Percentiles rank a stretch among this genome's conserved stretches.
Conservation (phyloP, 2,329 filamentous ascomycete species). For the Pseudocercospora musae region DNA sequence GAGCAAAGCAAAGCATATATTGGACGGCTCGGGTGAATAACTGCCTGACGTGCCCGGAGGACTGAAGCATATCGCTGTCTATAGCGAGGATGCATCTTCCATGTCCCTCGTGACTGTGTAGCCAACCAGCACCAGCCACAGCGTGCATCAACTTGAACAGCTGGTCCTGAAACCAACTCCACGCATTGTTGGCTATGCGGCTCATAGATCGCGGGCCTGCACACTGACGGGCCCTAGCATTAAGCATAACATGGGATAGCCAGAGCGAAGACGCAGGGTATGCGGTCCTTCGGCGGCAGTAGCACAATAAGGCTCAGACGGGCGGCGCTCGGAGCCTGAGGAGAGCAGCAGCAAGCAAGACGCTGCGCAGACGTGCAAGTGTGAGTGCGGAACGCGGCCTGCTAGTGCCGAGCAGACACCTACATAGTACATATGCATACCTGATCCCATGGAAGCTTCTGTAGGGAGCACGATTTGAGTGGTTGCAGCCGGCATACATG, state of each 20-base stretch:
- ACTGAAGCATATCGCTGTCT: neutral
- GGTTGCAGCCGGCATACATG: neutral
- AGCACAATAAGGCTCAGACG: constrained; percentile 3
- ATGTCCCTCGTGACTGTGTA: neutral
- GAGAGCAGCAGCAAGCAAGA: neutral
- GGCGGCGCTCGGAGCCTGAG: constrained; percentile 11
- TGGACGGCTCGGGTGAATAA: neutral
- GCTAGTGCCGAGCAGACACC: constrained; percentile 8
- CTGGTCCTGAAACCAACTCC: constrained; percentile 1
- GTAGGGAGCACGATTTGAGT: constrained; percentile 1
- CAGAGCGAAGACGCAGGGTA: neutral
- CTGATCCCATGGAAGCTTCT: constrained; percentile 12
- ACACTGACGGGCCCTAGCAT: constrained; percentile 11
- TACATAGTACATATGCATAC: neutral
- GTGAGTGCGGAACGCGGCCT: neutral
- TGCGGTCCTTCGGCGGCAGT: neutral
- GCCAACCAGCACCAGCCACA: constrained; percentile 4
- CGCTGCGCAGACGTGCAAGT: neutral
- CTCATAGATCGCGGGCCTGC: constrained; percentile 9
- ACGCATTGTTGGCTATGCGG: constrained; percentile 3
- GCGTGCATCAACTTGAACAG: neutral
- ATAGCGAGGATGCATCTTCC: neutral
- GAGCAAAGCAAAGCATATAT: neutral
- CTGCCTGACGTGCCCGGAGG: neutral
- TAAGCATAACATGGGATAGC: constrained; percentile 16